Base-by-base conservation (phyloP, 1,139 yeast genomes). In the Geotrichum phurueaensis region DNA sequence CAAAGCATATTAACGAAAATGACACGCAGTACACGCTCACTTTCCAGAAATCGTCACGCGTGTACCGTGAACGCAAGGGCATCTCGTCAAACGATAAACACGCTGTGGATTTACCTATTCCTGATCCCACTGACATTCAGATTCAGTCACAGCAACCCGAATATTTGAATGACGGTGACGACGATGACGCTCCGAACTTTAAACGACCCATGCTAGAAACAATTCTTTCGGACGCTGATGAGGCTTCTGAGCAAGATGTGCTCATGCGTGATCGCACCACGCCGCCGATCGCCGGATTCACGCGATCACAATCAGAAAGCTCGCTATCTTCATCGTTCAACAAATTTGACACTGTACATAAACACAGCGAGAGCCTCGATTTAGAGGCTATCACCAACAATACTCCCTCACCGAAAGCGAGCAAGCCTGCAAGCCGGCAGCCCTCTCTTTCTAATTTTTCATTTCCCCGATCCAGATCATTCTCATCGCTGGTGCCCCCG, bases 41-140 rank as follows among this genome's bases (percentile, higher is more conserved):
- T 10, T 68, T 67, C 48, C 67, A 68, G 55, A 67, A 62, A 50
- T 60, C 63, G 15, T 57, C 63, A 2, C 62, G 67, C 39, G 60
- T 59, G 20, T 67, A 59, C 47, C 61, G 68, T 18, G 68, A 66
- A 49, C 62, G 70, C 48, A 64, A 65, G 43, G 69, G 70, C 0
- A 51, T 53, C 13, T 54, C 62, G 10, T 49, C 58, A 4, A 57
- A 56, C 3, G 50, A 57, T 23, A 29, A 15, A 13, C 48, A 36
- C 12, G 5, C 20, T 25, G 27, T 36, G 13, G 49, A 53, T 15
- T 22, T 20, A 3, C 43, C 56, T 12, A 25, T 54, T 6, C 23
- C 31, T 10, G 56, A 54, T 45, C 56, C 61, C 13, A 45, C 57
- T 6, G 39, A 36, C 52, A 47, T 55, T 45, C 39, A 27, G 20